Evolutionary conservation across 2,329 filamentous ascomycete genomes (phyloP).

Genomic region (Fusarium pseudoanthophilum): DNA sequence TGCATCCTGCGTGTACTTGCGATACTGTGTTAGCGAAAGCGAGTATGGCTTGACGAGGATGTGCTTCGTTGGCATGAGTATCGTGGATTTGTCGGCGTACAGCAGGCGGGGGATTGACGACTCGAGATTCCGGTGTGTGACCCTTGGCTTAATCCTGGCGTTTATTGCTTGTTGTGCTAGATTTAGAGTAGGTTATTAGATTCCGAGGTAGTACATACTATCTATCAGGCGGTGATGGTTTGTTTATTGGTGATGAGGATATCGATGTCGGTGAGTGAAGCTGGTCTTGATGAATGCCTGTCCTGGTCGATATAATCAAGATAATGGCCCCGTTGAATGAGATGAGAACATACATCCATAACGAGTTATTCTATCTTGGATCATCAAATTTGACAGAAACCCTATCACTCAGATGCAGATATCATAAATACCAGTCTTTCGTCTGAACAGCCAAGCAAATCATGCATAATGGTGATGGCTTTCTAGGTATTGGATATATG

Average conservation of each 20-base stretch:
- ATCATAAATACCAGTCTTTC: background rate
- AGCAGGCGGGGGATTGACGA: background rate
- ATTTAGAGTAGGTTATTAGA: conserved; percentile 7
- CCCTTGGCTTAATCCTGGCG: conserved; percentile 3
- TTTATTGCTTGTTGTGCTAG: background rate
- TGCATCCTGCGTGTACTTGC: background rate
- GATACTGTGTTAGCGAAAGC: conserved; percentile 2
- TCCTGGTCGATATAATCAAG: background rate
- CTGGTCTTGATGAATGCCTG: background rate
- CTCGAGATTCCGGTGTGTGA: conserved; percentile 9
- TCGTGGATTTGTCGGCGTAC: background rate
- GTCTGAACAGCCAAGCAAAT: background rate
- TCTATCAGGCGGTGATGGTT: background rate
- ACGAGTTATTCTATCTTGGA: background rate
- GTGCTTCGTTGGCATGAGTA: background rate
- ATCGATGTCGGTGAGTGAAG: background rate
- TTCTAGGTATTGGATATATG: background rate
- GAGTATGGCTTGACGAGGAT: background rate
- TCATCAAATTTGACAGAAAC: no score
- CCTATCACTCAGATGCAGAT: background rate
- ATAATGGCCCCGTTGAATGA: background rate
- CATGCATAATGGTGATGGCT: background rate
- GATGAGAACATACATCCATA: background rate
- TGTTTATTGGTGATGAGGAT: no score
- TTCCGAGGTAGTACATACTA: background rate